phyloP scores from a whole-genome alignment of 2,329 filamentous ascomycete genomes.

The Cladosporium sp. region DNA sequence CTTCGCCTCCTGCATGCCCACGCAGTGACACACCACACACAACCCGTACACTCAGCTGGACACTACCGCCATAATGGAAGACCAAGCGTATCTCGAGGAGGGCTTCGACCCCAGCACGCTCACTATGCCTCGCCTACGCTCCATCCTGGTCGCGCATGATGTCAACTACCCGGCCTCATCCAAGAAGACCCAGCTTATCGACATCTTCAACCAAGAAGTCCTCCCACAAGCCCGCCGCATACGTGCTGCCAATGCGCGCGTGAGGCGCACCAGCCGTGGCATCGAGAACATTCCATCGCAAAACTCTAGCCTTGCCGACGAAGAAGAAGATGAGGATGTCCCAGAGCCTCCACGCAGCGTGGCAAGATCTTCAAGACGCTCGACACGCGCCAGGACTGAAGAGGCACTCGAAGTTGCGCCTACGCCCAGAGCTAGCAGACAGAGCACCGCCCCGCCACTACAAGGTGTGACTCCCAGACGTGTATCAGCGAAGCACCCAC shows the following conservation, averaged over 20 bases:
- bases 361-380: constrained; percentile 26
- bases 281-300: constrained; percentile 73
- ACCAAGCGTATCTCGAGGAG: constrained; percentile 80
- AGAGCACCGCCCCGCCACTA: constrained; percentile 39
- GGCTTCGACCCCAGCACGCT: constrained; percentile 82
- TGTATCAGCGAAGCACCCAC: constrained; percentile 48
- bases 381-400: constrained; percentile 42
- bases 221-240: constrained; percentile 77
- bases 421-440: constrained; percentile 33
- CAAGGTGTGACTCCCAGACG: constrained; percentile 37
- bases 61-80: constrained; percentile 45
- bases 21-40: background rate
- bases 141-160: constrained; percentile 87
- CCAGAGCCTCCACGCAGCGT: constrained; percentile 40
- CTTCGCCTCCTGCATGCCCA: background rate
- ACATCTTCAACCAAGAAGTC: constrained; percentile 78
- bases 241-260: constrained; percentile 71
- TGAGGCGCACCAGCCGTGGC: constrained; percentile 83
- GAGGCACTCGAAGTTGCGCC: constrained; percentile 38
- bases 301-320: constrained; percentile 59
- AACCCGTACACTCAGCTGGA: background rate
- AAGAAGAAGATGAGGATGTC: constrained; percentile 53
- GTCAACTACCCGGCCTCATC: constrained; percentile 82
- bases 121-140: constrained; percentile 85
- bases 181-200: constrained; percentile 86